Evolutionary conservation across 768 basidiomycete genomes (phyloP), one percentile per base, ranked within the genome.

Genomic region (Termitomyces sp.): DNA sequence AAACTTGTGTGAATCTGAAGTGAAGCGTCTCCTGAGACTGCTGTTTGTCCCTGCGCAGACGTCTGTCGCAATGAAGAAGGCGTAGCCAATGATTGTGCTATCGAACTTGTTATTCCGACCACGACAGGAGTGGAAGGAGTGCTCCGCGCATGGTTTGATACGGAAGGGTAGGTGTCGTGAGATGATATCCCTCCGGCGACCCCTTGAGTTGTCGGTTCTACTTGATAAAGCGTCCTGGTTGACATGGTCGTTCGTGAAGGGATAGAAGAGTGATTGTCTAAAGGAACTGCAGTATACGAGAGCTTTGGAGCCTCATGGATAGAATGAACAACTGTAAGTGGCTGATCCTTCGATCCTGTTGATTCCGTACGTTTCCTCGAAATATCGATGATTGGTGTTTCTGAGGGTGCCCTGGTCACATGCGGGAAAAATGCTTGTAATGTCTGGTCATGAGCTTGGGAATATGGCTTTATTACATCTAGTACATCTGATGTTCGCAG

Each of bases 331-430:
- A 20, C 15, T 42, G 39, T 20, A 16, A 32, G 24, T 48, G 36
- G 28, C 39, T 20, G 50, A 54, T 60, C 42, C 42, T 40, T 48
- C 8, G 49, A 52, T 39, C 42, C 48, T 42, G 42, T 22, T 28
- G 40, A 53, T 48, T 57, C 55, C 6, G 15, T 48, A 22, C 8
- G 35, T 32, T 56, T 52, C 49, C 62, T 57, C 9, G 58, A 53
- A 2, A 50, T 40, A 22, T 52, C 58, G 16, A 40, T 32, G 20
- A 24, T 20, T 11, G 39, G 40, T 13, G 18, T n/a, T 13, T 44
- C 46, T 20, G 42, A 38, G 53, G 58, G 38, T 38, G 13, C 18
- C 38, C 46, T 38, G 39, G 39, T 49, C 28, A 20, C 33, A 48
- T 55, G 33, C 8, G 28, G 16, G 12, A 20, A 39, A 35, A n/a